Percentiles rank a stretch among this genome's conserved stretches.
Conservation (phyloP, 2,329 filamentous ascomycete genomes). For the Pseudocercospora fuligena region DNA sequence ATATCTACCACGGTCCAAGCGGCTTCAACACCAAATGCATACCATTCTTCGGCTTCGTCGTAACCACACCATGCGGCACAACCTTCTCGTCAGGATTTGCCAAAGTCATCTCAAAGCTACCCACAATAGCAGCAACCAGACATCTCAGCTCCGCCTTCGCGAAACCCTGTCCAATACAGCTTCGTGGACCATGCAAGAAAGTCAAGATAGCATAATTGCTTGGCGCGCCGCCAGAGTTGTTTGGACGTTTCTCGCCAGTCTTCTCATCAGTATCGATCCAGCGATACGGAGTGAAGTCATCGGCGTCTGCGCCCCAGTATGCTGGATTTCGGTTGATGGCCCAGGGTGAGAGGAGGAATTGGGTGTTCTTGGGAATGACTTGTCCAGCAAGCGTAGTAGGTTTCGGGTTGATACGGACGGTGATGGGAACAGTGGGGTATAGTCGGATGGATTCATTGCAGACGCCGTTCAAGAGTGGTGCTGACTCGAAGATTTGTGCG, state of each 20-base stretch:
- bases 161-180: constrained; percentile 81
- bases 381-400: constrained; percentile 48
- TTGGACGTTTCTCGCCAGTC: constrained; percentile 39
- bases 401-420: constrained; percentile 49
- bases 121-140: constrained; percentile 37
- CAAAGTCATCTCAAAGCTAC: constrained; percentile 34
- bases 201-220: constrained; percentile 44
- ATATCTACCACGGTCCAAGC: constrained; percentile 26
- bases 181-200: constrained; percentile 65
- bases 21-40: constrained; percentile 33
- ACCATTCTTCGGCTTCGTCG: constrained; percentile 37
- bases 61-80: constrained; percentile 33
- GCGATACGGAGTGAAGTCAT: constrained; percentile 50
- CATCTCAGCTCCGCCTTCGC: constrained; percentile 51
- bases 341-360: constrained; percentile 46
- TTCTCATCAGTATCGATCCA: constrained; percentile 48
- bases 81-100: constrained; percentile 34
- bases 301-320: constrained; percentile 50
- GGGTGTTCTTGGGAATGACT: constrained; percentile 46
- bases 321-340: constrained; percentile 49
- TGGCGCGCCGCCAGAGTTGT: constrained; percentile 73
- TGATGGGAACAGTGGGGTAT: constrained; percentile 55
- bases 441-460: constrained; percentile 53
- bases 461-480: constrained; percentile 53
- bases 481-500: constrained; percentile 47